phyloP scores from a whole-genome alignment of 208 protist genomes.

The Wallacemonas rigidus region DNA sequence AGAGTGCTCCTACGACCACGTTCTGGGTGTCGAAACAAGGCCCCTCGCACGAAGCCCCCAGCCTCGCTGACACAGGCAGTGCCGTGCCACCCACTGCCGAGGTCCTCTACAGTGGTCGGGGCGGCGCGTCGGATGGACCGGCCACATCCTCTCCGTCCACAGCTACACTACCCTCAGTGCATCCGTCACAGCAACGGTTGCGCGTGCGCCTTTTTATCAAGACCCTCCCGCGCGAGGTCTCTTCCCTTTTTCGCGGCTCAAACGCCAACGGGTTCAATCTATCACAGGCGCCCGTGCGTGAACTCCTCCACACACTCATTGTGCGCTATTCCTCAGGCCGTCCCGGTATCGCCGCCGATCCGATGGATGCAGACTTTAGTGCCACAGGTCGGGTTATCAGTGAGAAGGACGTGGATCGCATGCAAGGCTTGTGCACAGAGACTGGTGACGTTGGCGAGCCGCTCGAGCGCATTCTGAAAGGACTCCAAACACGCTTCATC shows the following conservation, averaged over 20 bases:
- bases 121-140: too few species aligned
- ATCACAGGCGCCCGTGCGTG: constrained; percentile 37
- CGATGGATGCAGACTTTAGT: constrained; percentile 11
- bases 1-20: neutral
- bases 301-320: constrained; percentile 45
- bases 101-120: neutral
- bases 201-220: constrained; percentile 63
- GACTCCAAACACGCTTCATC: constrained; percentile 4
- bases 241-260: constrained; percentile 25
- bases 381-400: neutral
- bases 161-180: neutral
- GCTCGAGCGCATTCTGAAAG: constrained; percentile 15
- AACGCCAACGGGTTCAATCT: constrained; percentile 41
- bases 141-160: neutral
- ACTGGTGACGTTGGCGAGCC: neutral
- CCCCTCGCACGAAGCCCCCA: too few species aligned
- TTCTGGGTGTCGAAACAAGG: neutral
- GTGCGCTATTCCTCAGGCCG: constrained; percentile 7
- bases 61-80: too few species aligned
- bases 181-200: constrained; percentile 10
- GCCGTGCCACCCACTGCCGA: too few species aligned
- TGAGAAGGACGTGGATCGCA: constrained; percentile 10
- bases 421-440: constrained; percentile 11
- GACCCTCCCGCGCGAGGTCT: constrained; percentile 52
- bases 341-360: neutral